These are phyloP conservation scores for Ilyonectria robusta DNA, from an alignment of 2,329 filamentous ascomycete species.

Conservation along the genomic window DNA sequence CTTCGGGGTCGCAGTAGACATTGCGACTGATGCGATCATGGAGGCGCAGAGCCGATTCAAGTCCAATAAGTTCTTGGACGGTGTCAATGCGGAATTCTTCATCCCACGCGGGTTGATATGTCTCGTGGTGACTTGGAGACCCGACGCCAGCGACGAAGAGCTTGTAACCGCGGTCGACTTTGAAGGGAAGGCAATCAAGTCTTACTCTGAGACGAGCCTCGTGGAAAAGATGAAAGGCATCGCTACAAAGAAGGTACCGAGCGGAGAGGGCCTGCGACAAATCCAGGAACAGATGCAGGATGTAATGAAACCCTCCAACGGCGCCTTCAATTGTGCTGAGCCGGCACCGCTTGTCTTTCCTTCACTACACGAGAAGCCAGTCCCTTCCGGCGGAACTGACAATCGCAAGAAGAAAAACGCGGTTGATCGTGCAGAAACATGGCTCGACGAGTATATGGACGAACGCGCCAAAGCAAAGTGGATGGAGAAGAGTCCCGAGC, in stretches of 20 bases:
- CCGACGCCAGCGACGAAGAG: slow-evolving; percentile 50
- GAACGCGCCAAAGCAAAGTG: slow-evolving; percentile 18
- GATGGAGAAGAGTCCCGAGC: slow-evolving; percentile 9
- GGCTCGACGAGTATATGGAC: slow-evolving; percentile 13
- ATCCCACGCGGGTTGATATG: slow-evolving; percentile 67
- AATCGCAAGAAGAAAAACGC: slow-evolving; percentile 14
- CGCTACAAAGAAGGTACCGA: slow-evolving; percentile 30
- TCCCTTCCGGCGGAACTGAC: not conserved
- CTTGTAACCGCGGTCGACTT: slow-evolving; percentile 16
- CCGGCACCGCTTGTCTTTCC: slow-evolving; percentile 66
- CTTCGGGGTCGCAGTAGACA: slow-evolving; percentile 56
- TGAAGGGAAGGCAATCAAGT: not conserved
- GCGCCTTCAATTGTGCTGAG: slow-evolving; percentile 58
- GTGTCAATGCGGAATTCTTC: slow-evolving; percentile 70
- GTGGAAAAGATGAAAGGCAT: slow-evolving; percentile 16
- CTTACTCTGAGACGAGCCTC: not conserved
- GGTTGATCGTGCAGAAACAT: slow-evolving; percentile 6
- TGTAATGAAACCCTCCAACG: slow-evolving; percentile 25
- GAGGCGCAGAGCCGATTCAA: slow-evolving; percentile 57
- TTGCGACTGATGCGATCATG: slow-evolving; percentile 58
- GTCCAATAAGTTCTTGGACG: slow-evolving; percentile 68
- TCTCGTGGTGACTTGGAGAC: slow-evolving; percentile 67
- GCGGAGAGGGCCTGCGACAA: slow-evolving; percentile 6
- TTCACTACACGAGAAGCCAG: slow-evolving; percentile 50
- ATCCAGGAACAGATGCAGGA: slow-evolving; percentile 10